phyloP scores from a whole-genome alignment of 352 stramenopile genomes.

The Pythium biforme region DNA sequence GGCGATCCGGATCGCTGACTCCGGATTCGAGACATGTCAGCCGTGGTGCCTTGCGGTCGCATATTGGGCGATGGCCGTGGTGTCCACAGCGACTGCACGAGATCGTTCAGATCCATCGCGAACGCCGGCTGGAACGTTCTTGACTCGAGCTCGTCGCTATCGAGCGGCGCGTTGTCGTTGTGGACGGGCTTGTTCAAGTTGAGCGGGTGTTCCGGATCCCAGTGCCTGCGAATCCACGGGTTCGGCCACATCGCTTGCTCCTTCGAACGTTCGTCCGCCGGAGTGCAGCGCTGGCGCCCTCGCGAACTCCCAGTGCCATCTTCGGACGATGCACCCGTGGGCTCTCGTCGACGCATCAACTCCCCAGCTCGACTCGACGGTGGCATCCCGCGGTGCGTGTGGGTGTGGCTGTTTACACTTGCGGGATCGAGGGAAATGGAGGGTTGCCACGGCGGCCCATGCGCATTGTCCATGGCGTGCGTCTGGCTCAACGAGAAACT shows the following conservation, averaged over 20 bases:
- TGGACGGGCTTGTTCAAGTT: conserved; percentile 26
- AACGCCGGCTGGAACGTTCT: conserved; percentile 25
- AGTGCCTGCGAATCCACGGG: conserved; percentile 21
- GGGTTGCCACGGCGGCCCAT: conserved; percentile 7
- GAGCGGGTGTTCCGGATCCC: conserved; percentile 26
- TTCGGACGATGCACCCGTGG: background rate
- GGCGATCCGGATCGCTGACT: conserved; percentile 17
- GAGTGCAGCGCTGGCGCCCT: background rate
- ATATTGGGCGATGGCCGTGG: background rate
- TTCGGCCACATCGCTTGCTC: conserved; percentile 24
- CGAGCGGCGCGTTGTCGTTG: background rate
- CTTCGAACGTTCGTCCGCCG: background rate
- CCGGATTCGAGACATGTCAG: background rate
- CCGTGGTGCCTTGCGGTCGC: background rate
- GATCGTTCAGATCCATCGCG: conserved; percentile 24
- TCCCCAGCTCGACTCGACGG: background rate
- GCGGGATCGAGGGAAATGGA: conserved; percentile 5
- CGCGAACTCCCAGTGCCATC: background rate
- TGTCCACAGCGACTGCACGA: conserved; percentile 28
- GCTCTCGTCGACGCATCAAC: conserved; percentile 3
- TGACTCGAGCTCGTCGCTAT: background rate
- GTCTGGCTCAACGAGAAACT: too few species aligned
- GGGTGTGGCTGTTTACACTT: background rate
- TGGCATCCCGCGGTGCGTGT: background rate
- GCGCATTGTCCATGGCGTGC: conserved; percentile 12